A percentile compares a stretch with the other conserved stretches of the same genome.
Conservation (phyloP, 2,329 filamentous ascomycete genomes). For the Chaetomiaceae sp. region DNA sequence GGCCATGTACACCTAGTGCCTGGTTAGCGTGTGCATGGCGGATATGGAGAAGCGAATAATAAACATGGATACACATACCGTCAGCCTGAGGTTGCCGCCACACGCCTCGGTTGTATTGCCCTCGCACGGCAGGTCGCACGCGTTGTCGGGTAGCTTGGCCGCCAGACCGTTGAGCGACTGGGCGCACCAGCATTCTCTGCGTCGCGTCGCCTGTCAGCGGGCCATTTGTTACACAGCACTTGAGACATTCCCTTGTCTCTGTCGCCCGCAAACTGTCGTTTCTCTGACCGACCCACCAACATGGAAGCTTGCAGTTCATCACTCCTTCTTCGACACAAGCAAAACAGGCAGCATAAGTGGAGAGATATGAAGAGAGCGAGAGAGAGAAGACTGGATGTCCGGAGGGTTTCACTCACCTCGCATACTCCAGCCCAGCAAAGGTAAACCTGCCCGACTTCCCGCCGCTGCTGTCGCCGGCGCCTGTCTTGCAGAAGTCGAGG, state of each 20-base stretch:
- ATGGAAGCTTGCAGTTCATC: not conserved
- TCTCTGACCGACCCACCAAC: not conserved
- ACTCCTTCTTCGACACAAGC: not conserved
- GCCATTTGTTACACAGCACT: too few species aligned
- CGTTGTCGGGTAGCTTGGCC: slow-evolving; percentile 38
- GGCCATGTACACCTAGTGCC: slow-evolving; percentile 13
- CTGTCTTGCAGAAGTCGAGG: slow-evolving; percentile 42
- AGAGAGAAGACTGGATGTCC: not conserved
- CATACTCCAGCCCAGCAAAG: slow-evolving; percentile 52
- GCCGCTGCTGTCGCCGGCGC: slow-evolving; percentile 29
- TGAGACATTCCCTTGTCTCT: too few species aligned
- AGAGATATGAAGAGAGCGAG: not conserved
- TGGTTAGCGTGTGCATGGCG: too few species aligned
- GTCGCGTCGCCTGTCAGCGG: too few species aligned
- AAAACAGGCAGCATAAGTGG: not conserved
- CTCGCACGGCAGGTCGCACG: slow-evolving; percentile 48
- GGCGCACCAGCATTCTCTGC: slow-evolving; percentile 57
- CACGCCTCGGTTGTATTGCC: slow-evolving; percentile 48
- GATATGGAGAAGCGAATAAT: too few species aligned
- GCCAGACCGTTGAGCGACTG: slow-evolving; percentile 43
- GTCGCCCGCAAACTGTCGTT: too few species aligned
- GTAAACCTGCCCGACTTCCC: slow-evolving; percentile 13
- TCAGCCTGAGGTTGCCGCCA: slow-evolving; percentile 46
- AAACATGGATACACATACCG: slow-evolving; percentile 31
- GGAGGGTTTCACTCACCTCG: slow-evolving; percentile 30